Percentiles rank a stretch among this genome's conserved stretches.
These are phyloP conservation scores for Hypericum perforatum DNA, from an alignment of 345 rosid species.

Conservation along the genomic window DNA sequence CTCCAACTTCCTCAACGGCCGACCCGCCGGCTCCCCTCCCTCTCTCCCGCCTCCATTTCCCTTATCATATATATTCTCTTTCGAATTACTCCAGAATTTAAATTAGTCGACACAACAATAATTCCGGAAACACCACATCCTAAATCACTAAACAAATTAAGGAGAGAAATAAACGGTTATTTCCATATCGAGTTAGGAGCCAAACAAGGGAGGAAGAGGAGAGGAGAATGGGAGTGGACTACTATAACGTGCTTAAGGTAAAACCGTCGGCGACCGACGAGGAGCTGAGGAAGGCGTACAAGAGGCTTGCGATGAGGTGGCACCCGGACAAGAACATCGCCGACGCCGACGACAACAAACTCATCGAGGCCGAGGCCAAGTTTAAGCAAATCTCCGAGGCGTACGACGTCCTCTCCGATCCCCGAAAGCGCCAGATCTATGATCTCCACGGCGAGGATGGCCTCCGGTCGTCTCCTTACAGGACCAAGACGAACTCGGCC, in stretches of 20 bases:
- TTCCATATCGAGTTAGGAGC: not conserved
- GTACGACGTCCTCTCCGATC: slow-evolving; percentile 70
- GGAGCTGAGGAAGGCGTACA: slow-evolving; percentile 67
- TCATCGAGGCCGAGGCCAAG: slow-evolving; percentile 61
- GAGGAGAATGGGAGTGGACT: slow-evolving; percentile 64
- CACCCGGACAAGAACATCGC: slow-evolving; percentile 73
- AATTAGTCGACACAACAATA: no score
- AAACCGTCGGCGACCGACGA: slow-evolving; percentile 55
- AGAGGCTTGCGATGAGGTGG: slow-evolving; percentile 76
- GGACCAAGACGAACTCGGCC: slow-evolving; percentile 8
- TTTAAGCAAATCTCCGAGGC: slow-evolving; percentile 85
- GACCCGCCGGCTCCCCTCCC: no score
- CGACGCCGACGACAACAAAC: slow-evolving; percentile 34
- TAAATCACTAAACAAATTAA: no score
- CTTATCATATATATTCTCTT: no score
- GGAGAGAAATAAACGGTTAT: no score
- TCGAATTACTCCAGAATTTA: no score
- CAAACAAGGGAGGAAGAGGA: not conserved
- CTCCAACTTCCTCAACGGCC: no score
- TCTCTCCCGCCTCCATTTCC: no score
- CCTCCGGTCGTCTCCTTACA: slow-evolving; percentile 23
- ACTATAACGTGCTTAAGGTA: slow-evolving; percentile 77
- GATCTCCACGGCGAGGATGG: slow-evolving; percentile 75
- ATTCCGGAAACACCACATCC: no score
- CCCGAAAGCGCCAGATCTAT: slow-evolving; percentile 79